Conservation (phyloP, 1,139 yeast species). For the Kurtzmaniella natalensis region DNA sequence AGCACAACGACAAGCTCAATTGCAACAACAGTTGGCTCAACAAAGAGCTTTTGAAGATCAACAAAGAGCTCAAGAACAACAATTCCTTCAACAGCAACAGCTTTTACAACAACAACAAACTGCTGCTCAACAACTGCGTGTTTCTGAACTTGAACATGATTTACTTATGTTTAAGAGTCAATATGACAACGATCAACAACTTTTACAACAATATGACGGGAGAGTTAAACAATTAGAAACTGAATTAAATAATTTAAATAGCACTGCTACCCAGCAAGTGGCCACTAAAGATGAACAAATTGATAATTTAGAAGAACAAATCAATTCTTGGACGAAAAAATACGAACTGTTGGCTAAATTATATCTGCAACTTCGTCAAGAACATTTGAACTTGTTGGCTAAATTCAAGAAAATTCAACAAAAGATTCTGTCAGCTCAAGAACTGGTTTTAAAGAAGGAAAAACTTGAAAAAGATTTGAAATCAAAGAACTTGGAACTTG, state of each 20-base stretch:
- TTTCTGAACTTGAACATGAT: constrained; percentile 80
- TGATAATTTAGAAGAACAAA: constrained; percentile 67
- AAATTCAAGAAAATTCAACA: constrained; percentile 83
- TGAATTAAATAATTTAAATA: constrained; percentile 60
- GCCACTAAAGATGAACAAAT: constrained; percentile 76
- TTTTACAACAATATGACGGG: constrained; percentile 83
- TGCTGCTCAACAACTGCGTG: constrained; percentile 73
- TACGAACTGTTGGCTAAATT: constrained; percentile 87
- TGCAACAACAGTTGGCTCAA: constrained; percentile 51
- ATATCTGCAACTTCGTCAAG: constrained; percentile 88
- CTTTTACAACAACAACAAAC: constrained; percentile 66
- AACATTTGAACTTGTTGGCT: constrained; percentile 75
- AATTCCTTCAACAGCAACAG: constrained; percentile 51
- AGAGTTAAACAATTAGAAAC: constrained; percentile 79
- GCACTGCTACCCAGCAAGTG: constrained; percentile 69
- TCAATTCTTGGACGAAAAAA: constrained; percentile 75
- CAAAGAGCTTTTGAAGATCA: constrained; percentile 68
- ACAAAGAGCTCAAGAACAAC: constrained; percentile 57
- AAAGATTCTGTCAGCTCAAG: constrained; percentile 90
- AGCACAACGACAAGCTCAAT: constrained; percentile 40
- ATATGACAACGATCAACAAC: constrained; percentile 79
- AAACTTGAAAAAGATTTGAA: constrained; percentile 79
- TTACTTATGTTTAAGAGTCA: constrained; percentile 72
- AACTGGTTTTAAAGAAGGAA: constrained; percentile 81
- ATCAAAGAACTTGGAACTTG: constrained; percentile 81